Evolutionary conservation across 805 yeast genomes (phyloP), one percentile per base, ranked within the genome.

Genomic region (Yamadazyma akitaensis): DNA sequence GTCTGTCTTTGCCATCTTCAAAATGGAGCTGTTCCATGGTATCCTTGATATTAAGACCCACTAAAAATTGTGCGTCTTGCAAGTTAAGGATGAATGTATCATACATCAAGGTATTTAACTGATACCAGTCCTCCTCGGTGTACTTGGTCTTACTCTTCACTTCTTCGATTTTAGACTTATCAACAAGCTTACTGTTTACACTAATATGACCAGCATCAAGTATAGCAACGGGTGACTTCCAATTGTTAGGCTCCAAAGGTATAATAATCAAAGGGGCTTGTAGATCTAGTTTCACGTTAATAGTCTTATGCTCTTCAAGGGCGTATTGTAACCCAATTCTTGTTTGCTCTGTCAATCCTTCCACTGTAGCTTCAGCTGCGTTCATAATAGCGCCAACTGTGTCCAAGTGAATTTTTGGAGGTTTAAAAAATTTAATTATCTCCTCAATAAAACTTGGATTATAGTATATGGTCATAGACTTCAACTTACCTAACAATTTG

Each of bases 141-240:
- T 84, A 85, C 49, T 67, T 68, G 6, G 74, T 72, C 58, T 87
- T 80, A 21, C 81, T 72, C 58, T 83, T 88, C 39, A 90, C 79
- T 48, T 82, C 82, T 42, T 83, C 82, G 24, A 90, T 76, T 39
- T 79, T 80, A 3, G 78, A 75, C 53, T 80, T 81, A 40, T 85
- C 87, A 3, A 83, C 94, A 35, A 92, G 74, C 56, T 91, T 94
- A 60, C 96, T 88, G 1, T 73, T 67, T 13, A 94, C 81, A 53
- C 89, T 83, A 19, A 95, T 84, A 63, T 92, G 97, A 59, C 99
- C 99, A 7, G 97, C 97, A 73, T 94, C 98, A 44, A 94, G 73
- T 16, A 94, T 80, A 3, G 91, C 88, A 53, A 96, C 96, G 0
- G 97, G 95, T 0, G 97, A 82, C 35, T 84, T 75, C 82, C 88